phyloP scores from a whole-genome alignment of 2,329 filamentous ascomycete species.

The Phoma sp. region DNA sequence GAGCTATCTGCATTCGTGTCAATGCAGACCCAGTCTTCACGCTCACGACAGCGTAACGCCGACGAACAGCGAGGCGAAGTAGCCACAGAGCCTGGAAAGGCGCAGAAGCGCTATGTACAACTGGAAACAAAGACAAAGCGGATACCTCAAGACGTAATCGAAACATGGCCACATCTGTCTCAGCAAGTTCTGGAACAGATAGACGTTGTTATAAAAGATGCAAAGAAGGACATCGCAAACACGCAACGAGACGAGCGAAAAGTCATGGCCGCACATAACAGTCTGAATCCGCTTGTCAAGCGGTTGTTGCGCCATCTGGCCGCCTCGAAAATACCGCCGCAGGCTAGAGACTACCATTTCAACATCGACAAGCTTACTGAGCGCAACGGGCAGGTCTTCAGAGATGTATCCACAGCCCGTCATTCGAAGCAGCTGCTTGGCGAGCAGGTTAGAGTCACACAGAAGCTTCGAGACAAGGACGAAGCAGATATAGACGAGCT shows the following conservation, averaged over 20 bases:
- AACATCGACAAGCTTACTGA: slow-evolving; percentile 70
- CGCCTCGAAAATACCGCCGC: slow-evolving; percentile 70
- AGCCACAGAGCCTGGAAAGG: slow-evolving; percentile 21
- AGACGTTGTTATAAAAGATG: slow-evolving; percentile 62
- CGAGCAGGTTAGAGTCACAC: slow-evolving; percentile 63
- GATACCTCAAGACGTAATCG: slow-evolving; percentile 46
- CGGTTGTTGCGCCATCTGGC: slow-evolving; percentile 64
- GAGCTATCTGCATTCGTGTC: slow-evolving; percentile 4
- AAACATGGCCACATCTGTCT: slow-evolving; percentile 62
- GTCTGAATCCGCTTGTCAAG: slow-evolving; percentile 61
- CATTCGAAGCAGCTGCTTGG: slow-evolving; percentile 68
- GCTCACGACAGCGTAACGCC: slow-evolving; percentile 30
- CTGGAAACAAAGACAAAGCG: slow-evolving; percentile 44
- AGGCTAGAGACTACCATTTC: slow-evolving; percentile 59
- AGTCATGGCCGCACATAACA: slow-evolving; percentile 61
- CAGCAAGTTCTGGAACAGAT: slow-evolving; percentile 62
- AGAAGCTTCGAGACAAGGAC: slow-evolving; percentile 45
- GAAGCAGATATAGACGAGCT: slow-evolving; percentile 36
- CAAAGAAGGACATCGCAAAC: slow-evolving; percentile 67
- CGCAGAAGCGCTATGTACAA: slow-evolving; percentile 37
- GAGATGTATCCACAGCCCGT: slow-evolving; percentile 64
- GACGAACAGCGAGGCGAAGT: slow-evolving; percentile 26
- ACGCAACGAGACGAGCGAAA: slow-evolving; percentile 56
- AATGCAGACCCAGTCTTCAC: background rate
- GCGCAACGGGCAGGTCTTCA: slow-evolving; percentile 54